Percentiles rank a stretch among this genome's conserved stretches.
phyloP scores from a whole-genome alignment of 495 filamentous ascomycete genomes.

The Hypomontagnella monticulosa region DNA sequence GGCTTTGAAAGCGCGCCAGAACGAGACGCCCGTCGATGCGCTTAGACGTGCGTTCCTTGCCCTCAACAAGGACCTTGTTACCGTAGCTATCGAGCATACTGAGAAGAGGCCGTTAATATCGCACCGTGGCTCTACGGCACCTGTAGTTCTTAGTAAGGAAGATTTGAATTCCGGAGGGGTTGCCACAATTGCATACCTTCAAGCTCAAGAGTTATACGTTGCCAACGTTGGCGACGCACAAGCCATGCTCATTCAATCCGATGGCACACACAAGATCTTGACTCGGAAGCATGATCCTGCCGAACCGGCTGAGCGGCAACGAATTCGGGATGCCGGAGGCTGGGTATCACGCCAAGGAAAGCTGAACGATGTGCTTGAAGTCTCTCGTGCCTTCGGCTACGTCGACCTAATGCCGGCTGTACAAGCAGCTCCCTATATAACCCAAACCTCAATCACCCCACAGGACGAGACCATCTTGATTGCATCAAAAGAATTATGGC shows the following conservation, averaged over 20 bases:
- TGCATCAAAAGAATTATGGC: constrained; percentile 93
- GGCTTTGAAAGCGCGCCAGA: constrained; percentile 60
- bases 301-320: constrained; percentile 79
- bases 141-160: constrained; percentile 79
- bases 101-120: constrained; percentile 72
- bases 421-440: constrained; percentile 87
- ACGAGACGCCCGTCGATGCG: constrained; percentile 83
- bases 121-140: constrained; percentile 74
- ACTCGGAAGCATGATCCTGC: constrained; percentile 94
- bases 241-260: constrained; percentile 89
- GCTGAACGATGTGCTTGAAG: constrained; percentile 88
- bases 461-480: constrained; percentile 94
- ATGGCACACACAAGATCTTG: constrained; percentile 79
- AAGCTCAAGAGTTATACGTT: constrained; percentile 88
- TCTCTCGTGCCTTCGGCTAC: constrained; percentile 95
- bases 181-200: constrained; percentile 89
- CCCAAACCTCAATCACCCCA: constrained; percentile 80
- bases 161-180: constrained; percentile 90
- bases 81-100: constrained; percentile 80
- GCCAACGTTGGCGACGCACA: constrained; percentile 96
- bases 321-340: constrained; percentile 93
- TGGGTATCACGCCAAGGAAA: constrained; percentile 95
- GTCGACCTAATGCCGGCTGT: constrained; percentile 91
- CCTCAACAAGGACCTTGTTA: constrained; percentile 93
- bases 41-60: constrained; percentile 85